Percentiles rank a stretch among this genome's conserved stretches.
Conservation (phyloP, 352 stramenopile genomes). For the Nothophytophthora sp. region DNA sequence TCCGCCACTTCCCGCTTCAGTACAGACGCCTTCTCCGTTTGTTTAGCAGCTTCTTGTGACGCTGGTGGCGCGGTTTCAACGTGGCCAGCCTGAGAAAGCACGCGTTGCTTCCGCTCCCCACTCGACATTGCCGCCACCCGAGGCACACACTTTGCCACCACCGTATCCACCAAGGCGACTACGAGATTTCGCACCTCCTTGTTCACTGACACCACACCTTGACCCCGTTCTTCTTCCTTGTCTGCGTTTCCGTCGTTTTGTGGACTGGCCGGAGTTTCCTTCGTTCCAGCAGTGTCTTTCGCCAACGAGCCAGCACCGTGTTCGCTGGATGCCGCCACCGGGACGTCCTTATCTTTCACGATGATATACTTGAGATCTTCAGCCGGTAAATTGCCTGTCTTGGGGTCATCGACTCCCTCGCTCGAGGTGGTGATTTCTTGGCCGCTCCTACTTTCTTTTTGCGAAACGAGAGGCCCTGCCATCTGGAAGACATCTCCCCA, state of each 20-base stretch:
- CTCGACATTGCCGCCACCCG: background rate
- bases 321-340: conserved; percentile 3
- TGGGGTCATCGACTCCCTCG: conserved; percentile 1
- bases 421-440: conserved; percentile 4
- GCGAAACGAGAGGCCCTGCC: conserved; percentile 16
- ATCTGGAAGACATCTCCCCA: conserved; percentile 22
- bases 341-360: conserved; percentile 7
- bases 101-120: conserved; percentile 1
- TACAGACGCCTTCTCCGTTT: no score
- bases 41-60: no score
- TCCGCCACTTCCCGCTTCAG: no score
- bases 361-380: conserved; percentile 26
- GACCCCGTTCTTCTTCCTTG: background rate
- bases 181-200: conserved; percentile 16
- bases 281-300: background rate
- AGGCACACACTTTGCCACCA: conserved; percentile 7
- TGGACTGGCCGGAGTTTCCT: background rate
- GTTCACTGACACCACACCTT: background rate
- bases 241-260: background rate
- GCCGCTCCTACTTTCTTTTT: conserved; percentile 1
- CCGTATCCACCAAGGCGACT: conserved; percentile 18
- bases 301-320: background rate
- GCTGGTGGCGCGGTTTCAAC: no score
- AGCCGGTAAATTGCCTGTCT: conserved; percentile 10
- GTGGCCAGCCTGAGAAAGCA: background rate